Evolutionary conservation across 2,329 filamentous ascomycete genomes (phyloP), one percentile per base, ranked within the genome.

Genomic region (Alternaria ventricosa): DNA sequence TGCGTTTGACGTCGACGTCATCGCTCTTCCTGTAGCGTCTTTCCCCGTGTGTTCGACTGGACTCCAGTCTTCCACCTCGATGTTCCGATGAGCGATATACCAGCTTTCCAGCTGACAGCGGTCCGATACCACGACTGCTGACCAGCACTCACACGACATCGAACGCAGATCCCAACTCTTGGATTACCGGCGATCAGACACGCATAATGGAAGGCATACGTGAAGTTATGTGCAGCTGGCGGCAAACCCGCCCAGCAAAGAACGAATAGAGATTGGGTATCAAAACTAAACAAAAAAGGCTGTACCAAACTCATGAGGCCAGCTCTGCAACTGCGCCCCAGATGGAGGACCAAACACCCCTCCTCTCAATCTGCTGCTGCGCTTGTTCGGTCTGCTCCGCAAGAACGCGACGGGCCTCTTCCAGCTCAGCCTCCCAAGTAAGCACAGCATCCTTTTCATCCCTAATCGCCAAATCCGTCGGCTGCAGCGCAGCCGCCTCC

Each of bases 401-500:
- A n/a, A n/a, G n/a, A n/a, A n/a, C n/a, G n/a, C n/a, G n/a, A n/a
- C n/a, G n/a, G n/a, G n/a, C 6, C 23, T 66, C 62, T n/a, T 66
- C 61, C 30, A 70, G 49, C 27, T 67, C 61, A 4, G 64, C 69
- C 55, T 71, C 64, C 72, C 72, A 74, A 1, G 50, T 57, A 3
- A 49, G 6, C 0, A 73, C 54, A 2, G 64, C 62, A 10, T 71
- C 66, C 60, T 68, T 72, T 36, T 74, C 72, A 27, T 68, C 68
- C 12, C 66, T 43, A 5, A 74, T 71, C 1, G 57, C 65, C 27
- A 68, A 55, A 11, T 73, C 71, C 12, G 62, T 67, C 8, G 71
- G 71, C 10, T 67, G 66, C n/a, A 73, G 58, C 6, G 55, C 55
- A 2, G 56, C 64, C 4, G 71, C 71, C 33, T 72, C 60, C 44